phyloP scores from a whole-genome alignment of 2,329 filamentous ascomycete species.

The Seiridium cupressi region DNA sequence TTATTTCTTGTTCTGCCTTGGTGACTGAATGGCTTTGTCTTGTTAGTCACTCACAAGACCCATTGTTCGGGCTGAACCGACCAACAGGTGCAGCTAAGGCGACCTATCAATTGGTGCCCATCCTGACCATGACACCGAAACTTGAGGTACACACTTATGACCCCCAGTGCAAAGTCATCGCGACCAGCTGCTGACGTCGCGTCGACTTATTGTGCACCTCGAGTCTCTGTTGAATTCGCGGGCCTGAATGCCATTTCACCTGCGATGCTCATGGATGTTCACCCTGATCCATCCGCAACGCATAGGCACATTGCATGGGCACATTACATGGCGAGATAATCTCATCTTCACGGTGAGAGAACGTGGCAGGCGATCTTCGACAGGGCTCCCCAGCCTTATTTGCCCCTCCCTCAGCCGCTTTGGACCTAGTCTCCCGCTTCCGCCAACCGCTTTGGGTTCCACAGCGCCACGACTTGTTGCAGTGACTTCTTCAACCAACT shows the following conservation, averaged over 20 bases:
- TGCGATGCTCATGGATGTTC: too few species aligned
- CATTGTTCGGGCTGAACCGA: background rate
- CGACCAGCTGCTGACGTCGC: too few species aligned
- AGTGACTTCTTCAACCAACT: background rate
- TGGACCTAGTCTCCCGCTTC: background rate
- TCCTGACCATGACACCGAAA: background rate
- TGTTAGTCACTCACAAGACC: too few species aligned
- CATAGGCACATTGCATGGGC: too few species aligned
- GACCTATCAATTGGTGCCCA: background rate
- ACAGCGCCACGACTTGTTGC: background rate
- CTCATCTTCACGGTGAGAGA: background rate
- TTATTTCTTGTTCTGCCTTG: too few species aligned
- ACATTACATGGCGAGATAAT: background rate
- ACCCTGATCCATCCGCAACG: too few species aligned
- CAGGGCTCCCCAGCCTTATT: background rate
- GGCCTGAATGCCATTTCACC: too few species aligned
- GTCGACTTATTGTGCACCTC: too few species aligned
- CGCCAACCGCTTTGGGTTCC: constrained; percentile 5
- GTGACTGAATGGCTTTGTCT: too few species aligned
- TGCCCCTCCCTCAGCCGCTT: background rate
- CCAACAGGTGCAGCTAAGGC: background rate
- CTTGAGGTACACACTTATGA: background rate
- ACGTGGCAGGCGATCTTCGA: background rate
- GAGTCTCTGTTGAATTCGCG: too few species aligned
- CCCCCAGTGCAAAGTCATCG: too few species aligned